Conservation (phyloP, 768 basidiomycete genomes). For the Mycena belliarum region DNA sequence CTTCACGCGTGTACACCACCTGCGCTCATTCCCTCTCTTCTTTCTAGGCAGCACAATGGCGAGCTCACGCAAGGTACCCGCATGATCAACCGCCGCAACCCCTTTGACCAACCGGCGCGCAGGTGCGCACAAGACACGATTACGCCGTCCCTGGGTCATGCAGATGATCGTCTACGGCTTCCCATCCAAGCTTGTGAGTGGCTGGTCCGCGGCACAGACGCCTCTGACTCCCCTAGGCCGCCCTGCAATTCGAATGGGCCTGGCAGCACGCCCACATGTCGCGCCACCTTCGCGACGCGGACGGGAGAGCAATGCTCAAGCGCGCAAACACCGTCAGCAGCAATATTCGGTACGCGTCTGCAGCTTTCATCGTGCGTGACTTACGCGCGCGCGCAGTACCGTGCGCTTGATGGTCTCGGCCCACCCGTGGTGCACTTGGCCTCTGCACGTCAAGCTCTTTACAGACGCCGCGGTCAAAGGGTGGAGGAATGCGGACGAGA, state of each 20-base stretch:
- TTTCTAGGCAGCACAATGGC: conserved; percentile 75
- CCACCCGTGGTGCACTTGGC: conserved; percentile 72
- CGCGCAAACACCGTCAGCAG: conserved; percentile 38
- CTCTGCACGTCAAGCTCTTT: conserved; percentile 76
- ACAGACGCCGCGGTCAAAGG: conserved; percentile 56
- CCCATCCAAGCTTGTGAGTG: conserved; percentile 58
- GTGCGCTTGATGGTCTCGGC: conserved; percentile 62
- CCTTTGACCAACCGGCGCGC: background rate
- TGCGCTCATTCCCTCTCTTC: background rate
- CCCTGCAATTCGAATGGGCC: conserved; percentile 81
- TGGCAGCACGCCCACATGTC: conserved; percentile 81
- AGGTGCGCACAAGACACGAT: conserved; percentile 68
- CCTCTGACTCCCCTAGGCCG: conserved; percentile 43
- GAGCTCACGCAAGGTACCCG: conserved; percentile 48
- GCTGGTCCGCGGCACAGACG: background rate
- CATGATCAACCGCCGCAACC: background rate
- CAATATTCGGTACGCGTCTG: conserved; percentile 49
- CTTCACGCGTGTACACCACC: background rate
- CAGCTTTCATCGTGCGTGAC: conserved; percentile 4
- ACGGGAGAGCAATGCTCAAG: conserved; percentile 43
- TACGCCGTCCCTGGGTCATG: conserved; percentile 77
- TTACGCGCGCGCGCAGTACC: conserved; percentile 41
- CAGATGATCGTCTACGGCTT: conserved; percentile 86
- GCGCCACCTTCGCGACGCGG: conserved; percentile 56
- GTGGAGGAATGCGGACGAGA: conserved; percentile 45